Evolutionary conservation across 176 grass and related monocot species (phyloP).

Genomic region (Zizania latifolia): DNA sequence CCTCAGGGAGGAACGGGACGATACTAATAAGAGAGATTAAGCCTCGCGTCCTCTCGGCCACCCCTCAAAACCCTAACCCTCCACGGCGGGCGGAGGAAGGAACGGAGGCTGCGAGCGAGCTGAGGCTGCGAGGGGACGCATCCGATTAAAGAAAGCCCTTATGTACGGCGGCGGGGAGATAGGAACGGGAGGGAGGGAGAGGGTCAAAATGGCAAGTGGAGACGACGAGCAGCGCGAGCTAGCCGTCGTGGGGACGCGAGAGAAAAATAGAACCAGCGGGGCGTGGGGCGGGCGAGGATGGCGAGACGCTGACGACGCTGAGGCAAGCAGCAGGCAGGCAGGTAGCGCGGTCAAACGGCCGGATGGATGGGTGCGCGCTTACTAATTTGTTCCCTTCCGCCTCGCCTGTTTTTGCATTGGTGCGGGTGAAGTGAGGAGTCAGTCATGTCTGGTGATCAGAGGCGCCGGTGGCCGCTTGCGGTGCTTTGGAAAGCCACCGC

Average conservation of each 20-base stretch:
- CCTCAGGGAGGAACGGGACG: background rate
- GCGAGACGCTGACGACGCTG: conserved; percentile 25
- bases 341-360: conserved; percentile 44
- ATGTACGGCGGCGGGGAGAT: conserved; percentile 17
- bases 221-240: background rate
- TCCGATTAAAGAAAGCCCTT: conserved; percentile 38
- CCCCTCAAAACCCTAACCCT: conserved; percentile 64
- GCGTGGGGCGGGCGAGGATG: background rate
- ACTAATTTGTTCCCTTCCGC: background rate
- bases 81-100: background rate
- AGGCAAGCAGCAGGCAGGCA: background rate
- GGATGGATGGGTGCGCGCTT: conserved; percentile 4
- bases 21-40: background rate
- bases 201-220: conserved; percentile 37
- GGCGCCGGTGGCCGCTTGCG: background rate
- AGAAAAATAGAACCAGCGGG: background rate
- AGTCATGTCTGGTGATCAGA: no score
- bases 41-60: background rate
- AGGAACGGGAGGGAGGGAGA: background rate
- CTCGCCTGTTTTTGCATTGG: background rate
- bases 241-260: conserved; percentile 36
- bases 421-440: no score
- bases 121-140: background rate
- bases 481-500: background rate
- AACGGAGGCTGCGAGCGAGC: background rate